Percentiles rank a stretch among this genome's conserved stretches.
Evolutionary conservation across 805 yeast genomes (phyloP).

Genomic region (Monosporozyma solicola): DNA sequence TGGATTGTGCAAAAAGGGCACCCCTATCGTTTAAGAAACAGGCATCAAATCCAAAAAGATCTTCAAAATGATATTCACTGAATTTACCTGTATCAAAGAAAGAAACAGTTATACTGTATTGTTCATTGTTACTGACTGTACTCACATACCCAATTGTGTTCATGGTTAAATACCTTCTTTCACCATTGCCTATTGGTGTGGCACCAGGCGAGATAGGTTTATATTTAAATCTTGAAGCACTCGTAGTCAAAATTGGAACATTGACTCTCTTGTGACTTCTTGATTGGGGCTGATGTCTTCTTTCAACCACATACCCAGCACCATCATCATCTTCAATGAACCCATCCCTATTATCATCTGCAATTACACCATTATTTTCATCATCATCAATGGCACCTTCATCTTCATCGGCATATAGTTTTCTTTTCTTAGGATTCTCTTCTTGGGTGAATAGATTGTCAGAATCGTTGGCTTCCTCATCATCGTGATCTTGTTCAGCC

Average conservation of each 20-base stretch:
- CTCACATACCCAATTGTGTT: slow-evolving; percentile 75
- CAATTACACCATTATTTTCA: slow-evolving; percentile 47
- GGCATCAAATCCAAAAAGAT: slow-evolving; percentile 58
- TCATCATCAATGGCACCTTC: slow-evolving; percentile 30
- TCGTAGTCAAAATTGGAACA: background rate
- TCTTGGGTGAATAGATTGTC: slow-evolving; percentile 22
- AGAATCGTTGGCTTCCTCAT: slow-evolving; percentile 4
- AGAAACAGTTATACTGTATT: slow-evolving; percentile 71
- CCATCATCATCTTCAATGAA: slow-evolving; percentile 61
- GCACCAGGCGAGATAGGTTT: slow-evolving; percentile 78
- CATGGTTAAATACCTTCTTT: slow-evolving; percentile 72
- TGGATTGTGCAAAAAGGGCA: slow-evolving; percentile 47
- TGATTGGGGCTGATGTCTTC: background rate
- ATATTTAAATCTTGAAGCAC: slow-evolving; percentile 14
- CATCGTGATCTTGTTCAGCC: background rate
- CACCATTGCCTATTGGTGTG: slow-evolving; percentile 64
- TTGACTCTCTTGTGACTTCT: background rate
- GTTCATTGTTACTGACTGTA: slow-evolving; percentile 52
- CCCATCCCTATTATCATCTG: slow-evolving; percentile 43
- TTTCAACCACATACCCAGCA: slow-evolving; percentile 34
- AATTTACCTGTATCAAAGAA: slow-evolving; percentile 73
- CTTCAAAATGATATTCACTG: slow-evolving; percentile 80
- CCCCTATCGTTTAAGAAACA: slow-evolving; percentile 67
- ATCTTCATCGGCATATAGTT: slow-evolving; percentile 13
- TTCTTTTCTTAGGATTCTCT: slow-evolving; percentile 6